Conservation (phyloP, 1,284 basidiomycete genomes). For the Ustilago hordei region DNA sequence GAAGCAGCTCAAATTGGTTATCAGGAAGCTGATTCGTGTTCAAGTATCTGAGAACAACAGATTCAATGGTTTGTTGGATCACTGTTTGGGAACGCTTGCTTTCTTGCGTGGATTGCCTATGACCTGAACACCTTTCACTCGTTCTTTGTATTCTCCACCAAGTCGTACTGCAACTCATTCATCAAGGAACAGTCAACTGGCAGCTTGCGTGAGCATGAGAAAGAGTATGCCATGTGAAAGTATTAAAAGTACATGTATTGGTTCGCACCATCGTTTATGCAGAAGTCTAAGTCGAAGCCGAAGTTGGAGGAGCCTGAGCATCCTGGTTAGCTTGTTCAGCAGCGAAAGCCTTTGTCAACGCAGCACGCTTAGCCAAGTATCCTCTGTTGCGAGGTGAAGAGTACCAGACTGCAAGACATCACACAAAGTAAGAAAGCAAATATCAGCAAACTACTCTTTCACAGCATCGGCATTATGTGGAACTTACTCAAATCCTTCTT, state of each 20-base stretch:
- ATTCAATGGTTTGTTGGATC: slow-evolving; percentile 61
- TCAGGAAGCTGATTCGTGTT: slow-evolving; percentile 48
- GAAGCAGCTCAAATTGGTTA: slow-evolving; percentile 40
- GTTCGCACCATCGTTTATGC: background rate
- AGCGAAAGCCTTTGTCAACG: slow-evolving; percentile 25
- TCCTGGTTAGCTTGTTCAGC: slow-evolving; percentile 12
- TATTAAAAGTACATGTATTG: slow-evolving; percentile 24
- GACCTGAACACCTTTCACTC: slow-evolving; percentile 20
- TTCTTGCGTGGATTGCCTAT: slow-evolving; percentile 66
- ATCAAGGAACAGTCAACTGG: background rate
- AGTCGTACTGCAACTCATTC: background rate
- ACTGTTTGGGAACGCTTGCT: slow-evolving; percentile 62
- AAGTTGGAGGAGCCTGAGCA: background rate
- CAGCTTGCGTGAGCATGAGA: background rate
- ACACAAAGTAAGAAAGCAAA: background rate
- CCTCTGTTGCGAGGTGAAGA: slow-evolving; percentile 53
- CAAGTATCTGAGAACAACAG: slow-evolving; percentile 56
- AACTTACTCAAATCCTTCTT: slow-evolving; percentile 60
- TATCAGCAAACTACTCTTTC: background rate
- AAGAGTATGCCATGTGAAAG: slow-evolving; percentile 5
- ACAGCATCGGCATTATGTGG: background rate
- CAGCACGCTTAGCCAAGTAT: slow-evolving; percentile 53
- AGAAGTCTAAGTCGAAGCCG: slow-evolving; percentile 2
- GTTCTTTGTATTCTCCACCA: background rate
- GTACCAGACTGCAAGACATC: slow-evolving; percentile 49